Percentiles rank a stretch among this genome's conserved stretches.
Conservation (phyloP, 371 early-diverging fungal genomes). For the Furculomyces boomerangus region DNA sequence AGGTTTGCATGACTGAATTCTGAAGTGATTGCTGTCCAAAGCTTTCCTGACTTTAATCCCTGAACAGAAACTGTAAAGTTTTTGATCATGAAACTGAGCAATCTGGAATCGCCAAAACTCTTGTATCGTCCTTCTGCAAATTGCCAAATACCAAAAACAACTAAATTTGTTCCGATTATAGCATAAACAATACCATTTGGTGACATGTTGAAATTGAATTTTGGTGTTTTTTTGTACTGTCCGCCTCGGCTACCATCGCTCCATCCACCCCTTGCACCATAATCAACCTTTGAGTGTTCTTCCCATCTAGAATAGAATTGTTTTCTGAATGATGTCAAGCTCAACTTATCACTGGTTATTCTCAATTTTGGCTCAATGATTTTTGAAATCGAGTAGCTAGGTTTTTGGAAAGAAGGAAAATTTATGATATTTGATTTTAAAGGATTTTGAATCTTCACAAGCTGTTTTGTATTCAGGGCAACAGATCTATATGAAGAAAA, state of each 20-base stretch:
- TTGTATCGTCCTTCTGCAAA: conserved; percentile 4
- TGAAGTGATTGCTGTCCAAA: conserved; percentile 23
- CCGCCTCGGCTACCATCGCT: conserved; percentile 9
- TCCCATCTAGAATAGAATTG: conserved; percentile 14
- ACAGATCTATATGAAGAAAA: background rate
- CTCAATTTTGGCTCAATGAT: no score
- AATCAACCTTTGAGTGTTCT: conserved; percentile 16
- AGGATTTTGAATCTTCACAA: no score
- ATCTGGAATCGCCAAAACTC: conserved; percentile 6
- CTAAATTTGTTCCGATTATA: conserved; percentile 18
- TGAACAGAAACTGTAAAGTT: conserved; percentile 14
- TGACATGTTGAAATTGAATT: conserved; percentile 2
- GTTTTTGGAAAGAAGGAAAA: no score
- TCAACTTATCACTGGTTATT: background rate
- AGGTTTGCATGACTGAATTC: conserved; percentile 22
- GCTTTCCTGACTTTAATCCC: conserved; percentile 10
- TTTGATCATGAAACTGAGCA: conserved; percentile 10
- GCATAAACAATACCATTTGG: conserved; percentile 12
- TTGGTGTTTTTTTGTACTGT: conserved; percentile 6
- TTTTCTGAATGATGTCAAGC: background rate
- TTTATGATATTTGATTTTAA: no score
- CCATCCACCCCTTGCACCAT: conserved; percentile 4
- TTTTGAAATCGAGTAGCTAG: no score
- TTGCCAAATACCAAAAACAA: conserved; percentile 16
- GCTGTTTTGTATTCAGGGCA: no score